These are phyloP conservation scores for Alnus rubra DNA, from an alignment of 306 rosid genomes.

Conservation along the genomic window DNA sequence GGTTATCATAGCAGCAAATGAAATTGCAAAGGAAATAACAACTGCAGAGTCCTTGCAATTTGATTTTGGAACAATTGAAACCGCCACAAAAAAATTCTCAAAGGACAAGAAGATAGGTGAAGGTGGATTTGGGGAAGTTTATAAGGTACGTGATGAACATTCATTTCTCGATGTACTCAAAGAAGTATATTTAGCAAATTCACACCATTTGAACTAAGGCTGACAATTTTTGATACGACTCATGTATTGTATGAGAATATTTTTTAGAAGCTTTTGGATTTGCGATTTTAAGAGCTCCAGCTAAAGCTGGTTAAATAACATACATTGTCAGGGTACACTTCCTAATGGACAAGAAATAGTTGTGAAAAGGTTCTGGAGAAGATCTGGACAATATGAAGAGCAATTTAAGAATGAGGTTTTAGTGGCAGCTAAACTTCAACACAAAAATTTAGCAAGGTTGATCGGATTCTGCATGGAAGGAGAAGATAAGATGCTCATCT, in stretches of 20 bases:
- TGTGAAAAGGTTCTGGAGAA: slow-evolving; percentile 20
- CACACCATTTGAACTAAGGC: neutral
- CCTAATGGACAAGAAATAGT: slow-evolving; percentile 24
- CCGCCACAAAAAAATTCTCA: slow-evolving; percentile 30
- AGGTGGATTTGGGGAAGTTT: slow-evolving; percentile 37
- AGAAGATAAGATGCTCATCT: slow-evolving; percentile 26
- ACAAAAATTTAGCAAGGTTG: slow-evolving; percentile 24
- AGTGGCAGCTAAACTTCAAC: slow-evolving; percentile 26
- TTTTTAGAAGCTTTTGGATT: neutral
- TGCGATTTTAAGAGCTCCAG: neutral
- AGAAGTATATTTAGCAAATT: neutral
- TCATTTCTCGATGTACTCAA: neutral
- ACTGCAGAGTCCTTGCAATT: slow-evolving; percentile 24
- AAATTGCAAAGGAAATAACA: slow-evolving; percentile 2
- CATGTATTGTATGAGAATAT: no score
- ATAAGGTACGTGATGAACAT: slow-evolving; percentile 9
- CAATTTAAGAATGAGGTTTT: slow-evolving; percentile 30
- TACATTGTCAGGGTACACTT: slow-evolving; percentile 29
- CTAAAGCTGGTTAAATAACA: neutral
- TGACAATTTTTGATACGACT: no score
- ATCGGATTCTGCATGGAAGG: slow-evolving; percentile 25
- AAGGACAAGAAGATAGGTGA: slow-evolving; percentile 23
- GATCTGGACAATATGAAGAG: neutral
- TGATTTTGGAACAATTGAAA: slow-evolving; percentile 22
- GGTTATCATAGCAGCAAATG: neutral